Base-by-base conservation (phyloP, 345 rosid species). In the Citrus sp. region DNA sequence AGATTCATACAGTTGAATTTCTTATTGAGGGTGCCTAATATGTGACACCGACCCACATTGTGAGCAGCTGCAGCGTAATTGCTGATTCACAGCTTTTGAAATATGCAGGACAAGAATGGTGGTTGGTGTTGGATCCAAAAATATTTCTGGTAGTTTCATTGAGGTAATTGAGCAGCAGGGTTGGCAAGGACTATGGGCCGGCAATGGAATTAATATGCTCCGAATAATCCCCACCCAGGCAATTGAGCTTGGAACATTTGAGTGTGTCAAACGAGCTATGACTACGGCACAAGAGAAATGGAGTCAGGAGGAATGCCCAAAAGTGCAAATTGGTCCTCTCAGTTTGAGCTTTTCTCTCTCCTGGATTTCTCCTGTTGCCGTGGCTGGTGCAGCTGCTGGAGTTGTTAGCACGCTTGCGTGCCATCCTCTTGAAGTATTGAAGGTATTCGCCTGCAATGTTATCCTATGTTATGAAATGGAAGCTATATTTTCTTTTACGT, bases 111-210 rank as follows among this genome's bases (percentile, higher is more conserved):
- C 99, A 22, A 92, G 97, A 83, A 94, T 97, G 98, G 89, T 97
- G 80, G 99, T 97, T 71, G 99, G 99, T 78, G 96, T 97, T 64
- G 99, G 99, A 80, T 90, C 98, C 30, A 94, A 78, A 86, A 84
- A 82, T 82, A 97, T 97, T 67, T 84, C 94, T 60, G 98, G 99
- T 80, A 97, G 97, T 84, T 97, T 97, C 82, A 0, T 90, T 24
- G 95, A 97, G 88, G 81, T 97, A 40, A 82, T 97, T 67, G 94
- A 97, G 84, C 89, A 90, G 82, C 98, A 92, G 87, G 99, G 99
- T 40, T 93, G 98, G 98, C 91, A 82, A 79, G 99, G 99, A 70
- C 92, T 97, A 64, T 94, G 98, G 99, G 97, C 99, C 76, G 99
- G 99, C 66, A 97, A 97, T 54, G 89, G 91, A 68, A 93, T 97